These are phyloP conservation scores for Cucumis sativus DNA, from an alignment of 306 rosid species.

Conservation along the genomic window DNA sequence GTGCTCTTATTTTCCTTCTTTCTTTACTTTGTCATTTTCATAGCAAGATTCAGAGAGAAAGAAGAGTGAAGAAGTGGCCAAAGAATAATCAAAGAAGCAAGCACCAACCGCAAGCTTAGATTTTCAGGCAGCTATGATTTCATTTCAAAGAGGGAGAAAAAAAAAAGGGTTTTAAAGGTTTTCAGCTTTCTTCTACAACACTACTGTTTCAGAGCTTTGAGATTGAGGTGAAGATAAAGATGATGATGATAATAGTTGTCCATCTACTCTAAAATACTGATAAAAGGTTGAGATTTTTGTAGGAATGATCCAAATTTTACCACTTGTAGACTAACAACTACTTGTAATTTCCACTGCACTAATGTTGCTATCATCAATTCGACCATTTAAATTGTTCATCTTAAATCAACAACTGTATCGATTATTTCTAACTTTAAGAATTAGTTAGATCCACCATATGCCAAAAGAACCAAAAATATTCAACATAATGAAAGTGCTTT, in stretches of 20 bases:
- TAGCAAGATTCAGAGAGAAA: background rate
- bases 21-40: slow-evolving; percentile 26
- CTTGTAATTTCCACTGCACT: too few species aligned
- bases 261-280: background rate
- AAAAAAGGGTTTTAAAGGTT: background rate
- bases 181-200: slow-evolving; percentile 13
- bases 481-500: too few species aligned
- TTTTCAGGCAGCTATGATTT: background rate
- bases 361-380: too few species aligned
- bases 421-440: too few species aligned
- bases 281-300: too few species aligned
- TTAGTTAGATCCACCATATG: too few species aligned
- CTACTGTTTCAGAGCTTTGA: background rate
- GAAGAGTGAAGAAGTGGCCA: slow-evolving; percentile 27
- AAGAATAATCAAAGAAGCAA: slow-evolving; percentile 36
- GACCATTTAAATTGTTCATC: too few species aligned
- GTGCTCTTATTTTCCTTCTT: background rate
- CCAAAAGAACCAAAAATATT: too few species aligned
- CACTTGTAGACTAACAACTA: too few species aligned
- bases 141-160: background rate
- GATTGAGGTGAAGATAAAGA: background rate
- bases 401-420: too few species aligned
- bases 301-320: too few species aligned
- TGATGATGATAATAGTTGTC: background rate
- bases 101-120: slow-evolving; percentile 21